These are phyloP conservation scores for Mycena belliarum DNA, from an alignment of 768 basidiomycete genomes.

Conservation along the genomic window DNA sequence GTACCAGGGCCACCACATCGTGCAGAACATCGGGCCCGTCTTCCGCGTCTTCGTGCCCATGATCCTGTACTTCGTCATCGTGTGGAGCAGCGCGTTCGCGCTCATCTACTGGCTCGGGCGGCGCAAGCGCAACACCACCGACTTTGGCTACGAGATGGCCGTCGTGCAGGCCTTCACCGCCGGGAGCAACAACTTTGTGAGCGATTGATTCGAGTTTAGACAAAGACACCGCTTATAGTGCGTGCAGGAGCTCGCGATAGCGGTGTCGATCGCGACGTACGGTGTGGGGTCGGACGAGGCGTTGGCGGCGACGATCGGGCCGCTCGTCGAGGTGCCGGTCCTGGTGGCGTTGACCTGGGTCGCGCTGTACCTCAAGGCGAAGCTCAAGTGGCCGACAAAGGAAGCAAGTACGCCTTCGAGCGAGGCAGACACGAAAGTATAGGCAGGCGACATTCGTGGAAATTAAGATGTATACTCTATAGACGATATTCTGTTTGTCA, in stretches of 20 bases:
- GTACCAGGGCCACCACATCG: slow-evolving; percentile 66
- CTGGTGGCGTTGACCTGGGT: slow-evolving; percentile 49
- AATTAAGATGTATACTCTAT: too few species aligned
- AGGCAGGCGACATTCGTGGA: too few species aligned
- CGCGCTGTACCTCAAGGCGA: slow-evolving; percentile 3
- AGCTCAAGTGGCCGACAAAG: slow-evolving; percentile 7
- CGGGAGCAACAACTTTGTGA: slow-evolving; percentile 75
- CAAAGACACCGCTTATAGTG: neutral
- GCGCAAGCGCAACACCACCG: slow-evolving; percentile 21
- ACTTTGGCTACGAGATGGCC: slow-evolving; percentile 65
- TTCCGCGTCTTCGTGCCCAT: slow-evolving; percentile 83
- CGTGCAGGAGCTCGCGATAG: slow-evolving; percentile 77
- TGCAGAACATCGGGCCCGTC: slow-evolving; percentile 72
- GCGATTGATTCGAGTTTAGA: slow-evolving; percentile 23
- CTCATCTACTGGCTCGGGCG: slow-evolving; percentile 49
- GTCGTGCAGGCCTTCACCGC: slow-evolving; percentile 81
- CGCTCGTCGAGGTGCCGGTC: slow-evolving; percentile 77
- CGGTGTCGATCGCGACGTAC: slow-evolving; percentile 76
- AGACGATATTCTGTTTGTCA: too few species aligned
- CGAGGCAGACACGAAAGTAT: too few species aligned
- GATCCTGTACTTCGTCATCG: slow-evolving; percentile 74
- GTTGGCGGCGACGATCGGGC: slow-evolving; percentile 78
- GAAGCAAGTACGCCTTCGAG: too few species aligned
- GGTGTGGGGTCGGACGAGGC: slow-evolving; percentile 79
- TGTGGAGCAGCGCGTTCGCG: slow-evolving; percentile 69